phyloP scores from a whole-genome alignment of 2,329 filamentous ascomycete genomes.

The Monilinia laxa region DNA sequence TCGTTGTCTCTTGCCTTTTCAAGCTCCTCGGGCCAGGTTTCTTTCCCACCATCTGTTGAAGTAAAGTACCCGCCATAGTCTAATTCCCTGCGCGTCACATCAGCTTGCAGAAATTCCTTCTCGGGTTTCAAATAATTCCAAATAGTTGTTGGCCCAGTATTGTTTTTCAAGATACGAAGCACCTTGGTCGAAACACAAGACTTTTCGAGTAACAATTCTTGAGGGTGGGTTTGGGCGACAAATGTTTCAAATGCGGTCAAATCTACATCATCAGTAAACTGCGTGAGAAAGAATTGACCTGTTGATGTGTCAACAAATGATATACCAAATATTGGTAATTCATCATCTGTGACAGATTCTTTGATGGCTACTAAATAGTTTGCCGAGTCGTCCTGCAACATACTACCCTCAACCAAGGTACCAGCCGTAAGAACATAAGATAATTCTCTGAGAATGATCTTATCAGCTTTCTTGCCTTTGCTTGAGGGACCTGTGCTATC shows the following conservation, averaged over 20 bases:
- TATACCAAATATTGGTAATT: constrained; percentile 81
- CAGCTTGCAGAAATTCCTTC: constrained; percentile 88
- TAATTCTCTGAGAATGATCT: constrained; percentile 88
- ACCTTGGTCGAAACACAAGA: constrained; percentile 83
- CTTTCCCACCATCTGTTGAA: constrained; percentile 52
- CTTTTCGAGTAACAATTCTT: constrained; percentile 88
- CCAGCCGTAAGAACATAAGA: constrained; percentile 88
- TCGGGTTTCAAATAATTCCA: constrained; percentile 91
- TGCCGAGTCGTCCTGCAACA: constrained; percentile 97
- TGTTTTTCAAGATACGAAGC: constrained; percentile 91
- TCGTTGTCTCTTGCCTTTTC: constrained; percentile 74
- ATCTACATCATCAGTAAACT: constrained; percentile 88
- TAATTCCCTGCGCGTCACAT: constrained; percentile 78
- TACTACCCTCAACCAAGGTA: constrained; percentile 90
- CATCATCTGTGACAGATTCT: constrained; percentile 64
- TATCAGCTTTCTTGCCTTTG: constrained; percentile 58
- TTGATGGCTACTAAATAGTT: constrained; percentile 97
- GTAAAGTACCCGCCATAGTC: constrained; percentile 78
- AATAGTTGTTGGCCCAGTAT: constrained; percentile 85
- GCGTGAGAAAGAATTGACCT: constrained; percentile 89
- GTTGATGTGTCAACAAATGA: constrained; percentile 95
- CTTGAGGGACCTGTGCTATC: constrained; percentile 41
- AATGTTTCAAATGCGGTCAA: constrained; percentile 97
- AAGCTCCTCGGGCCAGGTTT: constrained; percentile 74
- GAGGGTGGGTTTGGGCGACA: constrained; percentile 85